Evolutionary conservation across 2,329 filamentous ascomycete genomes (phyloP).

Genomic region (Alternaria brassicicola): DNA sequence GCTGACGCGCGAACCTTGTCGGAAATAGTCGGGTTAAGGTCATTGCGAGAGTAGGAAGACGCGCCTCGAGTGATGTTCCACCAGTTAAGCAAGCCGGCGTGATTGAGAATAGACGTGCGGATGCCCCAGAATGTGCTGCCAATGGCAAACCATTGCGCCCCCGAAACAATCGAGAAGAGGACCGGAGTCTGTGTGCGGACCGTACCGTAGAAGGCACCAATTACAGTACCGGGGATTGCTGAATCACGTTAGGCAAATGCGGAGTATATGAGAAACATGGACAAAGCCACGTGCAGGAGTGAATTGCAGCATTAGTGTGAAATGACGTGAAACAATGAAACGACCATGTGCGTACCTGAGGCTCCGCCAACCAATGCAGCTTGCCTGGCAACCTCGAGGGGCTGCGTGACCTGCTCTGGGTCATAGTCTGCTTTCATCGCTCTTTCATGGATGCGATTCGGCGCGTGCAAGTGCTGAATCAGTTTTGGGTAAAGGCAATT

Average conservation of each 20-base stretch:
- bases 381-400: slow-evolving; percentile 33
- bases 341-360: slow-evolving; percentile 33
- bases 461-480: background rate
- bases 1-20: slow-evolving; percentile 72
- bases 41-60: slow-evolving; percentile 26
- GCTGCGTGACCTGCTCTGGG: slow-evolving; percentile 33
- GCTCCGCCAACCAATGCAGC: slow-evolving; percentile 37
- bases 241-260: slow-evolving; percentile 18
- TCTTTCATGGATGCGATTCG: slow-evolving; percentile 24
- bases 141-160: slow-evolving; percentile 80
- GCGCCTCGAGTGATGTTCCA: slow-evolving; percentile 36
- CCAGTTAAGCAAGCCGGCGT: slow-evolving; percentile 39
- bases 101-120: slow-evolving; percentile 49
- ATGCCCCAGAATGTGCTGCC: slow-evolving; percentile 78
- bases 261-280: background rate
- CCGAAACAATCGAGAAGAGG: slow-evolving; percentile 73
- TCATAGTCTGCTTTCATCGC: slow-evolving; percentile 33
- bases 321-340: slow-evolving; percentile 2
- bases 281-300: background rate
- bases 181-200: slow-evolving; percentile 69
- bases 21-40: slow-evolving; percentile 58
- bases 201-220: slow-evolving; percentile 55
- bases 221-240: slow-evolving; percentile 70
- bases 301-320: background rate
- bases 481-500: background rate